Evolutionary conservation across 441 rosid species (phyloP).

Genomic region (Adansonia gregorii): DNA sequence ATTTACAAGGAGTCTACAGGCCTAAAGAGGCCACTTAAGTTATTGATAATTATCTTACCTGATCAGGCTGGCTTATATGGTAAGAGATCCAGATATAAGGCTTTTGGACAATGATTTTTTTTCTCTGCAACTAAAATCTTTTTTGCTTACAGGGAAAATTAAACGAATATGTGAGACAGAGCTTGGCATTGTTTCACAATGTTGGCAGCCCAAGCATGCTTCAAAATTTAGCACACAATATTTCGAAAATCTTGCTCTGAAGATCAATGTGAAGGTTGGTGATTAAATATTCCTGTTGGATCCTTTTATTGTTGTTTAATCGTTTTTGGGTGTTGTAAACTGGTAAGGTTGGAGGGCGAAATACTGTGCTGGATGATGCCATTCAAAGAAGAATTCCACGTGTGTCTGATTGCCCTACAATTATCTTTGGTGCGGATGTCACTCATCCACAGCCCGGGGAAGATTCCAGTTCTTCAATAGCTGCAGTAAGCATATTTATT

Average conservation of each 20-base stretch:
- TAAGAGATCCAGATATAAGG: slow-evolving; percentile 23
- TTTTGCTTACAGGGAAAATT: slow-evolving; percentile 44
- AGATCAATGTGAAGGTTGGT: slow-evolving; percentile 65
- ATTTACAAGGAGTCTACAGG: slow-evolving; percentile 30
- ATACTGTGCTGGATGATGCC: slow-evolving; percentile 57
- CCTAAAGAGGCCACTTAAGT: slow-evolving; percentile 40
- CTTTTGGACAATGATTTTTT: not conserved
- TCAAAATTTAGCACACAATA: slow-evolving; percentile 42
- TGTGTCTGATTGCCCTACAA: slow-evolving; percentile 55
- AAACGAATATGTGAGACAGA: slow-evolving; percentile 68
- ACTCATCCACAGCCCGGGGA: slow-evolving; percentile 68
- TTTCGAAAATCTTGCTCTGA: slow-evolving; percentile 58
- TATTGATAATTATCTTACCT: slow-evolving; percentile 69
- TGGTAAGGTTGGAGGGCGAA: slow-evolving; percentile 63
- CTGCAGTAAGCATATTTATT: slow-evolving; percentile 49
- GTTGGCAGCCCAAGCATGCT: slow-evolving; percentile 55
- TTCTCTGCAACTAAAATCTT: not conserved
- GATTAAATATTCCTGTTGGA: not conserved
- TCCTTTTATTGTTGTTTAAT: not conserved
- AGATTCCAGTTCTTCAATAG: slow-evolving; percentile 62
- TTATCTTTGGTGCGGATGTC: slow-evolving; percentile 70
- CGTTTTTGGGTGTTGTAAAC: not conserved
- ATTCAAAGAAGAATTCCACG: slow-evolving; percentile 45
- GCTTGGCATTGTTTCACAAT: slow-evolving; percentile 65
- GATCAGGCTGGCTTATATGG: slow-evolving; percentile 71